Base-by-base conservation (phyloP, 176 grass and related monocot genomes). In the Zoysia pacifica region DNA sequence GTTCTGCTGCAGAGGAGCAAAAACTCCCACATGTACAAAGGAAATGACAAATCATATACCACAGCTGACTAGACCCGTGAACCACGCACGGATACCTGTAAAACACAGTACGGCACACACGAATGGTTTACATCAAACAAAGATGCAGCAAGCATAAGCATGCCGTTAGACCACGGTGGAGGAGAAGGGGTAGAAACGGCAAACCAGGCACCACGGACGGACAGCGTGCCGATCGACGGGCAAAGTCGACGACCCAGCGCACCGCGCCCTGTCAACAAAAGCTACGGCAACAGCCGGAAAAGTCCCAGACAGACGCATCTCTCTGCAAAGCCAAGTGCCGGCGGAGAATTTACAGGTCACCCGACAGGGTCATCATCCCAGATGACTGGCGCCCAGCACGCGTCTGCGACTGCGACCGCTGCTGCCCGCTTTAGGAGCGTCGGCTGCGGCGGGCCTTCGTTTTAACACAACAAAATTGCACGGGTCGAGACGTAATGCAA, bases 341-440 rank as follows among this genome's bases (percentile, higher is more conserved):
- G 45, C 72, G 65, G 11, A 10, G 52, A 88, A 88, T 86, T 79
- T 86, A 88, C 90, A 91, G 66, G 69, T 72, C 74, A 83, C 79
- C 74, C 65, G 75, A 85, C 82, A 79, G 38, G 12, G 44, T 60
- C 44, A 85, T 89, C 77, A 51, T 70, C 77, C 42, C 71, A 76
- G 77, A 80, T 77, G 59, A 56, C 50, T 71, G 77, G 49, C 53
- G 44, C 72, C 44, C 60, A 75, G 48, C 72, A 61, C 51, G 77
- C 72, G 7, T 62, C 43, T 18, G 16, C 6, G 39, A 5, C 46
- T 46, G 28, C 28, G 28, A 28, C 28, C 28, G 28, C 28, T 28
- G 28, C 28, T 0, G 28, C 28, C 28, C 28, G 28, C 28, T 28
- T 28, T 28, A 28, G 28, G 28, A 28, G 28, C 28, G 28, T 28